Evolutionary conservation across 2,329 filamentous ascomycete genomes (phyloP), one percentile per base, ranked within the genome.

Genomic region (Dactylonectria estremocensis): DNA sequence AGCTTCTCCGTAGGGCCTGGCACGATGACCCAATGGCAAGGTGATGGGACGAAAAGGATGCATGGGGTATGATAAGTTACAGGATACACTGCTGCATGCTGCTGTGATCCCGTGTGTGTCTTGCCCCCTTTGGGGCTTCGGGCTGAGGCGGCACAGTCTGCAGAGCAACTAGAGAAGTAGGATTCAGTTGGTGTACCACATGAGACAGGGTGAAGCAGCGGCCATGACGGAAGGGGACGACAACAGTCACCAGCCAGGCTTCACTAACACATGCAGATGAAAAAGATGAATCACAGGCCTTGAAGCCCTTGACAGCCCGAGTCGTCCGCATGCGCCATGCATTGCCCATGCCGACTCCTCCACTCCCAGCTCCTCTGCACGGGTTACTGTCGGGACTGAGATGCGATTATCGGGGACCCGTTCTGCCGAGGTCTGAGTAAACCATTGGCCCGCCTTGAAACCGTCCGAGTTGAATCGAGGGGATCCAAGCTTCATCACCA

Each of bases 381-480:
- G 55, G 55, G 54, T 45, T 50, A 55, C 55, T 35, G 50, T 70
- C 49, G 61, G 67, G 53, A 68, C 67, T 68, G 55, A 67, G 52
- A 72, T 69, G 63, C 69, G 63, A 68, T 64, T 69, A 70, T 65
- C 69, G 71, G 72, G 69, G 68, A 53, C 65, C 60, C 40, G 49
- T 52, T 62, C 66, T 68, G 66, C 57, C 59, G 60, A 69, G 67
- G 67, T 60, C 64, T 61, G 24, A 24, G 40, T 57, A 24, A 56
- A 58, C 64, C 58, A 58, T 58, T 58, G 53, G 53, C 64, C 64
- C 64, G 58, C 53, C 49, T 57, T 46, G 18, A 60, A 53, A 53
- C 43, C 46, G 40, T 11, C 50, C 49, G 16, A 52, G 58, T 35
- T 37, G 50, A n/a, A 22, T 52, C 20, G 48, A 66, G 53, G 46